These are phyloP conservation scores for Cymbopogon flexuosus DNA, from an alignment of 202 grass and related monocot species.

Conservation along the genomic window DNA sequence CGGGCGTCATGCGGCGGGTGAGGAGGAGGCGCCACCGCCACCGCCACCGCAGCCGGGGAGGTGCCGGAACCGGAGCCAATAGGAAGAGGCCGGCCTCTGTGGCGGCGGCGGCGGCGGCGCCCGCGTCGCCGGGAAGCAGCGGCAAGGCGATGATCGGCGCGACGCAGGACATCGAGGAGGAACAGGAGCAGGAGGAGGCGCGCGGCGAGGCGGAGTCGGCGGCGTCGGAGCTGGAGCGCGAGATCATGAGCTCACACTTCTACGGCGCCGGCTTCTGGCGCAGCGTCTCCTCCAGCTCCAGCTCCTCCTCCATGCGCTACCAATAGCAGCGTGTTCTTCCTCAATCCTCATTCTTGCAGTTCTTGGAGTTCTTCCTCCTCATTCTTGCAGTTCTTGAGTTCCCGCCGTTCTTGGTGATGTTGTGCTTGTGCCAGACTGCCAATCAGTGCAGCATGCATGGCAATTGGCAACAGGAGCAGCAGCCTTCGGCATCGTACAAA, in stretches of 20 bases:
- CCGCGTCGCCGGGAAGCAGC: slow-evolving; percentile 33
- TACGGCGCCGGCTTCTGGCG: slow-evolving; percentile 64
- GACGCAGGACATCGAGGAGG: not conserved
- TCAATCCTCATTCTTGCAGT: no score
- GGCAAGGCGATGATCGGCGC: slow-evolving; percentile 45
- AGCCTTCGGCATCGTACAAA: not conserved
- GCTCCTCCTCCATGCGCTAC: slow-evolving; percentile 26
- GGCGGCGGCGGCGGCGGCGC: not conserved
- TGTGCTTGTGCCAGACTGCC: not conserved
- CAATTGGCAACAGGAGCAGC: not conserved
- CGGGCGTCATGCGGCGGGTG: slow-evolving; percentile 39
- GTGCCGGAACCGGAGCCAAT: not conserved
- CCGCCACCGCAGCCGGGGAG: not conserved
- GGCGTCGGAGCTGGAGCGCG: slow-evolving; percentile 35
- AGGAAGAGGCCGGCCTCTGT: not conserved
- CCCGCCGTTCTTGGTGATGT: not conserved
- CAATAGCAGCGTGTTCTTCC: not conserved
- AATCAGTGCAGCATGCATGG: not conserved
- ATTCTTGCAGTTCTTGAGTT: not conserved
- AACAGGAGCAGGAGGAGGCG: slow-evolving; percentile 1
- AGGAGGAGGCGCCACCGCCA: not conserved
- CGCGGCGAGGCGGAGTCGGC: not conserved
- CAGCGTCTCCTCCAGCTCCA: slow-evolving; percentile 38
- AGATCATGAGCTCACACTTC: slow-evolving; percentile 52
- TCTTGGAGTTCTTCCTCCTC: not conserved